These are phyloP conservation scores for Macrocystidia cucumis DNA, from an alignment of 1,284 basidiomycete species.

Conservation along the genomic window DNA sequence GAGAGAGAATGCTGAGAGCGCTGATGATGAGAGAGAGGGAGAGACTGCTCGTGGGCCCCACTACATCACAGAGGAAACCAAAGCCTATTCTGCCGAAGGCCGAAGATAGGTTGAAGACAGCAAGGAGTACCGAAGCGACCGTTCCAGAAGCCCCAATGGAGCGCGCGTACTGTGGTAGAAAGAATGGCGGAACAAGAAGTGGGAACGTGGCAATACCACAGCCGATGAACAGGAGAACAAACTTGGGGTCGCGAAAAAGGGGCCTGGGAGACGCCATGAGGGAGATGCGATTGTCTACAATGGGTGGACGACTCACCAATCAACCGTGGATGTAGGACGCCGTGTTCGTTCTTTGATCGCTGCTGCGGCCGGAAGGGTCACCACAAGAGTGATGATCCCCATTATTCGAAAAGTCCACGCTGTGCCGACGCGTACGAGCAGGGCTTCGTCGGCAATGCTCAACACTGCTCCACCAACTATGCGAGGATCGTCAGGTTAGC, in stretches of 20 bases:
- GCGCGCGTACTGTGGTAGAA: slow-evolving; percentile 24
- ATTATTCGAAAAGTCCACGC: too few species aligned
- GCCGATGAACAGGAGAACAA: slow-evolving; percentile 22
- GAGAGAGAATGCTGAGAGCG: slow-evolving; percentile 20
- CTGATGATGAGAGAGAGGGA: slow-evolving; percentile 17
- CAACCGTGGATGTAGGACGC: too few species aligned
- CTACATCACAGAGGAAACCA: slow-evolving; percentile 19
- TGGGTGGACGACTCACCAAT: slow-evolving; percentile 6
- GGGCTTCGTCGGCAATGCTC: too few species aligned
- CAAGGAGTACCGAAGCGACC: slow-evolving; percentile 18
- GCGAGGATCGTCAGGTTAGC: too few species aligned
- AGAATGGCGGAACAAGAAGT: slow-evolving; percentile 26
- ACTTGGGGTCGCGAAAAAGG: slow-evolving; percentile 23
- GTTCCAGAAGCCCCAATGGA: slow-evolving; percentile 19
- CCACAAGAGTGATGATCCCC: too few species aligned
- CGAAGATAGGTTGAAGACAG: slow-evolving; percentile 24
- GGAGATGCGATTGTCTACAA: not conserved
- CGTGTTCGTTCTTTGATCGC: too few species aligned
- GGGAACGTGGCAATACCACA: slow-evolving; percentile 25
- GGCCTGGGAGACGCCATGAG: slow-evolving; percentile 14
- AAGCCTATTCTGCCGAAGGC: slow-evolving; percentile 21
- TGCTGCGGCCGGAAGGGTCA: too few species aligned
- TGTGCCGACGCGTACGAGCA: too few species aligned
- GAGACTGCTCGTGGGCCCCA: slow-evolving; percentile 22
- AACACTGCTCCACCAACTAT: too few species aligned